Conservation (phyloP, 73 alveolate genomes). For the Paramecium primaurelia region DNA sequence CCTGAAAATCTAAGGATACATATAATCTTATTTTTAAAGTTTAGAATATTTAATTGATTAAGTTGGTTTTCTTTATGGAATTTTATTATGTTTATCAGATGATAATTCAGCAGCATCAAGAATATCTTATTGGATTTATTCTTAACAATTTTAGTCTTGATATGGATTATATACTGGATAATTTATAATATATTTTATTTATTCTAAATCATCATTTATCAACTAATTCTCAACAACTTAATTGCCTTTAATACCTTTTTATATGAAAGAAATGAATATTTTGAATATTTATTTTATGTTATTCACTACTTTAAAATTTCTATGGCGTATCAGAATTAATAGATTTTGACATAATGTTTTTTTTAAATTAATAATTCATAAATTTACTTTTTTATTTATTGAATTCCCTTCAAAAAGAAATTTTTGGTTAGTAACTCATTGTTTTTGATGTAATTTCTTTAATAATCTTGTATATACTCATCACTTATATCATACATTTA, state of each 20-base stretch:
- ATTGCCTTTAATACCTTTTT: not conserved
- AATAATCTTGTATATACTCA: not conserved
- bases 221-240: not conserved
- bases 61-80: not conserved
- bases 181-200: not conserved
- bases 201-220: constrained; percentile 6
- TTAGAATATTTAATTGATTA: not conserved
- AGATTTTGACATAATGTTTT: not conserved
- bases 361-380: not conserved
- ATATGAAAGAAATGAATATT: not conserved
- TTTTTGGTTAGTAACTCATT: not conserved
- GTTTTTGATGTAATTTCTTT: not conserved
- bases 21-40: not conserved
- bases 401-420: not conserved
- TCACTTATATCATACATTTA: constrained; percentile 48
- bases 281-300: not conserved
- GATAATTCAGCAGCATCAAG: not conserved
- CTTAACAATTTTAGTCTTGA: not conserved
- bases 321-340: not conserved
- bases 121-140: not conserved
- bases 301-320: not conserved
- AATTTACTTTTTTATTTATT: not conserved
- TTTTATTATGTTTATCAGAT: not conserved
- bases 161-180: not conserved
- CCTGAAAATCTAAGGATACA: not conserved